Conservation (phyloP, 1,284 basidiomycete species). For the Sporisorium scitamineum region DNA sequence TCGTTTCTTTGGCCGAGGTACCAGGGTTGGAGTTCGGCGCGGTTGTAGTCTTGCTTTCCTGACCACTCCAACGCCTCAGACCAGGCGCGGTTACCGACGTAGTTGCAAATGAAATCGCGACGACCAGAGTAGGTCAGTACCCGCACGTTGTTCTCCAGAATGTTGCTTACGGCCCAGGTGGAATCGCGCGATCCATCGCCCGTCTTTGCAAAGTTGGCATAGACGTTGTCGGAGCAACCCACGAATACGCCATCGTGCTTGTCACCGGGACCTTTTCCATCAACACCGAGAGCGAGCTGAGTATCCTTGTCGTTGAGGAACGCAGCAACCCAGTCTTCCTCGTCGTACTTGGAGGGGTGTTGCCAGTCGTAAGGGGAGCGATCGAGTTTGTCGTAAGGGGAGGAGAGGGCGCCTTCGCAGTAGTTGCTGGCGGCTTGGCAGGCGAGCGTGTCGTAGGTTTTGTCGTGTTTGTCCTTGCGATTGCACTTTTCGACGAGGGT, state of each 20-base stretch:
- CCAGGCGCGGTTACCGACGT: conserved; percentile 62
- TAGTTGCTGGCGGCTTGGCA: conserved; percentile 58
- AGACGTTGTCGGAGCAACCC: conserved; percentile 65
- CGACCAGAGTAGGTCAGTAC: conserved; percentile 62
- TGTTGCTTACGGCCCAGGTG: conserved; percentile 60
- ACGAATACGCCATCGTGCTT: conserved; percentile 63
- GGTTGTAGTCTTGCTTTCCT: conserved; percentile 50
- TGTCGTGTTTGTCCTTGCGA: conserved; percentile 35
- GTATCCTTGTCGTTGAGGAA: conserved; percentile 61
- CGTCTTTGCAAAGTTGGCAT: conserved; percentile 59
- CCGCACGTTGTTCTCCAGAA: conserved; percentile 53
- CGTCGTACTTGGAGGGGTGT: conserved; percentile 58
- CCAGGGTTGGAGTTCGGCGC: conserved; percentile 52
- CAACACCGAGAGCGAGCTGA: conserved; percentile 57
- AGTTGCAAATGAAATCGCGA: conserved; percentile 68
- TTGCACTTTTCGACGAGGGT: conserved; percentile 65
- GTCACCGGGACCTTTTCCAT: conserved; percentile 59
- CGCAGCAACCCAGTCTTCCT: conserved; percentile 61
- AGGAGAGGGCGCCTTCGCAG: conserved; percentile 58
- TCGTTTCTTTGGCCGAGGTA: conserved; percentile 12
- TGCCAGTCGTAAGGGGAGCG: conserved; percentile 62
- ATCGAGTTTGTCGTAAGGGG: conserved; percentile 58
- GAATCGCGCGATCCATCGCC: conserved; percentile 64
- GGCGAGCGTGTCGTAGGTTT: conserved; percentile 48
- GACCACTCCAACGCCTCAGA: conserved; percentile 58